A percentile compares a stretch with the other conserved stretches of the same genome.
phyloP scores from a whole-genome alignment of 1,284 basidiomycete genomes.

The Fistulina hepatica region DNA sequence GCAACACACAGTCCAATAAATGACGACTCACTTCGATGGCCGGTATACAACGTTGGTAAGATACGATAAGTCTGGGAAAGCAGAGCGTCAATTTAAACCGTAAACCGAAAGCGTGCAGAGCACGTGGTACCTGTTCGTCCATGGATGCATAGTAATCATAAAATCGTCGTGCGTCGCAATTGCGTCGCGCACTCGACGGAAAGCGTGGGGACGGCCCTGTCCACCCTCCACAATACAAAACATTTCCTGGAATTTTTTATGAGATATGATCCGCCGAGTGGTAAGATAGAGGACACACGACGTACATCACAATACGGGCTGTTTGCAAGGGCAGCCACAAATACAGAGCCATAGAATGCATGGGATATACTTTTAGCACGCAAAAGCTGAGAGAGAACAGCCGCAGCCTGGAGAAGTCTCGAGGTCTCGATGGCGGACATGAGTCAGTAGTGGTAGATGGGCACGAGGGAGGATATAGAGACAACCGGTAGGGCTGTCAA shows the following conservation, averaged over 20 bases:
- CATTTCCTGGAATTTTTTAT: constrained; percentile 39
- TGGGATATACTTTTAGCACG: constrained; percentile 42
- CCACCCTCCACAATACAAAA: constrained; percentile 44
- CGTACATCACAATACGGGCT: constrained; percentile 45
- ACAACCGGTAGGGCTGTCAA: too few relatives aligned
- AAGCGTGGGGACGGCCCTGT: constrained; percentile 34
- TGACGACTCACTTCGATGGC: constrained; percentile 26
- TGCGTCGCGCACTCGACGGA: constrained; percentile 42
- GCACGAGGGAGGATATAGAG: too few relatives aligned
- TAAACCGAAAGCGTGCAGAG: constrained; percentile 3
- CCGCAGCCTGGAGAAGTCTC: constrained; percentile 53
- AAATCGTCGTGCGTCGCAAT: constrained; percentile 34
- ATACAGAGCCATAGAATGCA: constrained; percentile 56
- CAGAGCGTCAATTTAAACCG: constrained; percentile 9
- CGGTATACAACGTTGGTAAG: constrained; percentile 41
- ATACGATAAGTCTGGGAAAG: constrained; percentile 37
- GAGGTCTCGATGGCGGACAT: constrained; percentile 35
- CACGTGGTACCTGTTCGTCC: constrained; percentile 39
- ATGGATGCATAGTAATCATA: constrained; percentile 34
- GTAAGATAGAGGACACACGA: constrained; percentile 12
- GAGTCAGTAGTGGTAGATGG: too few relatives aligned
- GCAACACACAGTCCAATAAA: not conserved
- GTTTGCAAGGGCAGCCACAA: constrained; percentile 48
- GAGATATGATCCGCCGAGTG: constrained; percentile 10
- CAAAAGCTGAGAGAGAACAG: constrained; percentile 46